Base-by-base conservation (phyloP, 2,329 filamentous ascomycete genomes). In the Calonectria hawksworthii region DNA sequence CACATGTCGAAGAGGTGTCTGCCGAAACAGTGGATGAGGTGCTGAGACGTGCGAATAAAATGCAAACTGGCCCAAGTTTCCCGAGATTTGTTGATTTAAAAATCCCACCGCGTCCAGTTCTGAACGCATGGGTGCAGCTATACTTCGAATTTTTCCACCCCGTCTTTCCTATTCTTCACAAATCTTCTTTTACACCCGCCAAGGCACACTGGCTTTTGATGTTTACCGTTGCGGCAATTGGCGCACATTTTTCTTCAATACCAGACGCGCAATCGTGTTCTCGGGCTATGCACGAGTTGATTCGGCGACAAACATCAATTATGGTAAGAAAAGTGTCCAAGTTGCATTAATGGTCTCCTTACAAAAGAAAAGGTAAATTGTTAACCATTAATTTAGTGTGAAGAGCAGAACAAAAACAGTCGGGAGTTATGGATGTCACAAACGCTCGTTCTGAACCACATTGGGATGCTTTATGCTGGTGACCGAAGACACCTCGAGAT, bases 381-480 rank as follows among this genome's bases (percentile, higher is more conserved):
- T 28, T 67, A 26, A 67, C 47, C 11, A 11, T n/a, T 6, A 6
- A 38, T n/a, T 10, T 41, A 67, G 64, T 67, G 64, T 16, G 64
- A 67, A 21, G 44, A 54, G 30, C 47, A 54, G 38, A 67, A 67
- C 50, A 50, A 54, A 54, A 67, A 67, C 16, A 50, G 64, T 7
- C 47, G 64, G 6, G 64, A 67, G 32, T 18, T 67, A 16, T 67
- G 64, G 64, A 67, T 67, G 64, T 52, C 64, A 10, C 64, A 67
- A 30, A 18, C 34, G 5, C 16, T 67, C 11, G n/a, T 67, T 11
- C 11, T 67, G 8, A 67, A 67, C 23, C 47, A 67, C 11, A 23
- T 67, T 5, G 64, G 64, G 2, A 52, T 67, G 64, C n/a, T 52
- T 2, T 67, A 67, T 38, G 30, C 64, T 38, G 64, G 64, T 18